Evolutionary conservation across 345 rosid genomes (phyloP).

Genomic region (Gossypium raimondii): DNA sequence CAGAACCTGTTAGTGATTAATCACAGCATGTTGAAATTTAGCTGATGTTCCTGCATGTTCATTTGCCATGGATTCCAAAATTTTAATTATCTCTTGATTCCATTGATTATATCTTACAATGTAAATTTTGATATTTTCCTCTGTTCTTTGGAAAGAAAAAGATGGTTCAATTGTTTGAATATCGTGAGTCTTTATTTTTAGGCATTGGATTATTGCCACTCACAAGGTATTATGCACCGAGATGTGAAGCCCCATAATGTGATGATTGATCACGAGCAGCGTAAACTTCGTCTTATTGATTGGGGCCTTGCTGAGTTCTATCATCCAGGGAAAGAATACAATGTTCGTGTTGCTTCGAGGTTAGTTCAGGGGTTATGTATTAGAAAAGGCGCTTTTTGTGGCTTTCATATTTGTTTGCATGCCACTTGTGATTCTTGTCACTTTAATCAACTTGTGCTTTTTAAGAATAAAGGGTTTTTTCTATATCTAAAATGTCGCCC

Average conservation of each 20-base stretch:
- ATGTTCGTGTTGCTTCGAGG: slow-evolving; percentile 98
- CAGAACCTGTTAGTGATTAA: not conserved
- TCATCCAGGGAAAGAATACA: slow-evolving; percentile 96
- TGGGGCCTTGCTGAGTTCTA: slow-evolving; percentile 99
- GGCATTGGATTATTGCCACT: slow-evolving; percentile 98
- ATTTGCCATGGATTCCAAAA: not conserved
- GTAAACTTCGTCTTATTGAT: slow-evolving; percentile 91
- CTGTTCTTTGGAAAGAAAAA: not conserved
- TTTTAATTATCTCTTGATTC: not conserved
- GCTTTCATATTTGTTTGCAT: not conserved
- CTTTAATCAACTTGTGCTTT: not conserved
- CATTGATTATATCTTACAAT: not conserved
- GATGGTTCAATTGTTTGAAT: not conserved
- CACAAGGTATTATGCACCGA: slow-evolving; percentile 98
- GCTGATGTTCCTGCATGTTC: not conserved
- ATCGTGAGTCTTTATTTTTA: slow-evolving; percentile 22
- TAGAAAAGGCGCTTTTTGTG: not conserved
- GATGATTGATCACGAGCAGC: slow-evolving; percentile 96
- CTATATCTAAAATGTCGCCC: not conserved
- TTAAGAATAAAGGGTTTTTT: not conserved
- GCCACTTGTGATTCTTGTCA: not conserved
- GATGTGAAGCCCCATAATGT: slow-evolving; percentile 99
- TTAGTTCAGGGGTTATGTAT: slow-evolving; percentile 17
- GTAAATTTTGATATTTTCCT: not conserved
- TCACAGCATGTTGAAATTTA: not conserved